phyloP scores from a whole-genome alignment of 2,329 filamentous ascomycete genomes.

The Hypoxylon sp. region DNA sequence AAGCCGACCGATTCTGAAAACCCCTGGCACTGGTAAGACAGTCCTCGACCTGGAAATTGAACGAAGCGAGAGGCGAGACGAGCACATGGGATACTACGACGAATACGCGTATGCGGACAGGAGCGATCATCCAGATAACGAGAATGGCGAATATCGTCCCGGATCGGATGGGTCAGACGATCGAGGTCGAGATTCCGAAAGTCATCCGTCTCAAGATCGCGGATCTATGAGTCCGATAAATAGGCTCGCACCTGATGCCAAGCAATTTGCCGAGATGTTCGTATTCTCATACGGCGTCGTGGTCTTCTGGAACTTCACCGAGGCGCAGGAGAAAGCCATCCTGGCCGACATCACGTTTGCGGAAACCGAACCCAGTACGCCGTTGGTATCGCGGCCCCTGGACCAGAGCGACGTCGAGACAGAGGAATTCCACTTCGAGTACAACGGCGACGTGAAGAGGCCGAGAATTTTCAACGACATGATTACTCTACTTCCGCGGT shows the following conservation, averaged over 20 bases:
- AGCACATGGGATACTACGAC: conserved; percentile 90
- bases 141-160: conserved; percentile 35
- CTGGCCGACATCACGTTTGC: conserved; percentile 94
- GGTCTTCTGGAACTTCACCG: conserved; percentile 98
- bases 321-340: conserved; percentile 94
- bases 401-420: conserved; percentile 94
- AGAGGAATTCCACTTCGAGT: conserved; percentile 98
- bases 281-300: conserved; percentile 97
- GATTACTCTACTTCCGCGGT: conserved; percentile 91
- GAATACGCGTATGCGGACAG: conserved; percentile 68
- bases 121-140: conserved; percentile 39
- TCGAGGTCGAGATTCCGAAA: conserved; percentile 37
- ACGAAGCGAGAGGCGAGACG: conserved; percentile 85
- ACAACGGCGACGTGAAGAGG: conserved; percentile 83
- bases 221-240: conserved; percentile 59
- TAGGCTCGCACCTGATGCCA: conserved; percentile 72
- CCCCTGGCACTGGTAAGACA: conserved; percentile 86
- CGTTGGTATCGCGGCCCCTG: conserved; percentile 79
- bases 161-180: conserved; percentile 32
- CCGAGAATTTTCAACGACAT: conserved; percentile 98
- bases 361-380: conserved; percentile 67
- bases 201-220: conserved; percentile 45
- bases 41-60: conserved; percentile 96
- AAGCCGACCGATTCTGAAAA: conserved; percentile 91
- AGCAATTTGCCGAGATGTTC: conserved; percentile 92